Base-by-base conservation (phyloP, 805 yeast genomes). In the Lachancea kluyveri region DNA sequence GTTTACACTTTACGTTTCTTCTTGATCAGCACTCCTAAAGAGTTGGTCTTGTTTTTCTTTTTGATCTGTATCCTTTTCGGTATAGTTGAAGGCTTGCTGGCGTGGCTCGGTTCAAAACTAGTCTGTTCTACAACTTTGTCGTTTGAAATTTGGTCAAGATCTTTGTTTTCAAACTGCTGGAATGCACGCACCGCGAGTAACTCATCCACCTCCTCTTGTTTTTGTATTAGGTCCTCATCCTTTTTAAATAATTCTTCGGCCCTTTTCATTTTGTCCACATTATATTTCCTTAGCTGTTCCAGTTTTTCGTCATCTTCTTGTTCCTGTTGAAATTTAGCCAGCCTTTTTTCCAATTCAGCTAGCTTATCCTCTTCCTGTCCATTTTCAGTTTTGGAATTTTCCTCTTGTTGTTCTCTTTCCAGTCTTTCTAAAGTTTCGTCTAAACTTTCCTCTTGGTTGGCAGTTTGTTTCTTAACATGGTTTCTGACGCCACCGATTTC, bases 401-500 rank as follows among this genome's bases (percentile, higher is more conserved):
- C 69, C 36, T 65, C 73, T 33, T 63, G 55, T 17, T 81, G 85
- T 46, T 84, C 88, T 24, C 62, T 64, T 42, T 82, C 84, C 24
- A 88, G 59, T 30, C 95, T 58, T 20, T 67, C 72, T 25, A 90
- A 59, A 3, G 86, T 67, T 35, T 79, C 79, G 24, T 85, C 95
- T 42, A 79, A 69, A 0, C 81, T 73, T 48, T 86, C 92, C 10
- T 52, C 52, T 28, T 55, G 39, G 22, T 60, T 59, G 12, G 50
- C 32, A 4, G 16, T 43, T 13, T 58, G 47, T 49, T 55, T 59
- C 4, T 71, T 64, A 21, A 73, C 77, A 46, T 71, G 78, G 54
- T 80, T 81, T 34, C 85, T 68, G 23, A 71, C 75, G 0, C 92
- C 95, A 1, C 97, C 97, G 2, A 63, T 52, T 35, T 80, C 92